These are phyloP conservation scores for Lactifluus hygrophoroides DNA, from an alignment of 768 basidiomycete genomes.

Conservation along the genomic window DNA sequence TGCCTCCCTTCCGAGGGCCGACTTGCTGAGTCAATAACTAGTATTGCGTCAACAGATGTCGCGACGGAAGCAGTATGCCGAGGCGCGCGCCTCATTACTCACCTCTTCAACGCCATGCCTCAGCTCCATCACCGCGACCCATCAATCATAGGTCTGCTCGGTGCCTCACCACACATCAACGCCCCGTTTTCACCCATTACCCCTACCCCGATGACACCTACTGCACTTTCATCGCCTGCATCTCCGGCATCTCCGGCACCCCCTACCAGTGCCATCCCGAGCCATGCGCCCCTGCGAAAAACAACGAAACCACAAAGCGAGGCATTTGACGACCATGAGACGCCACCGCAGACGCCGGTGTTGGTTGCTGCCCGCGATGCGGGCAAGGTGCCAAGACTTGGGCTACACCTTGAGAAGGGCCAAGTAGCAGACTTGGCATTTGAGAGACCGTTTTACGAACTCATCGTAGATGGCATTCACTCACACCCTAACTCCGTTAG, in stretches of 20 bases:
- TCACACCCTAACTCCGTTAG: slow-evolving; percentile 86
- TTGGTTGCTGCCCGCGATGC: slow-evolving; percentile 18
- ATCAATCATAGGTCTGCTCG: slow-evolving; percentile 82
- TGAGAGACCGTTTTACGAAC: slow-evolving; percentile 73
- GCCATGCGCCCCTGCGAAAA: slow-evolving; percentile 10
- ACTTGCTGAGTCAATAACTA: slow-evolving; percentile 25
- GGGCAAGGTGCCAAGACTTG: slow-evolving; percentile 5
- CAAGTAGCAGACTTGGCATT: slow-evolving; percentile 39
- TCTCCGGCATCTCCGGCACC: slow-evolving; percentile 19
- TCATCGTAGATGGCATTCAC: slow-evolving; percentile 89
- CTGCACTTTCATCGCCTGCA: slow-evolving; percentile 16
- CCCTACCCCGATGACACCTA: slow-evolving; percentile 21
- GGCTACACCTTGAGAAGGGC: slow-evolving; percentile 39
- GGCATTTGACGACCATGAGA: slow-evolving; percentile 51
- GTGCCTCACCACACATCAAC: slow-evolving; percentile 58
- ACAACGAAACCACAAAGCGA: slow-evolving; percentile 30
- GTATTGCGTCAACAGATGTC: slow-evolving; percentile 64
- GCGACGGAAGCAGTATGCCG: slow-evolving; percentile 61
- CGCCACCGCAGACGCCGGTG: slow-evolving; percentile 46
- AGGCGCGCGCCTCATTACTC: slow-evolving; percentile 83
- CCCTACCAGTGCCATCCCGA: background rate
- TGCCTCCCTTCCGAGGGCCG: background rate
- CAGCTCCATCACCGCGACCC: slow-evolving; percentile 86
- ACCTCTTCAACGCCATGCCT: slow-evolving; percentile 92
- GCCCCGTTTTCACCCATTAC: slow-evolving; percentile 31